These are phyloP conservation scores for Tuctoria greenei DNA, from an alignment of 176 grass and related monocot genomes.

Conservation along the genomic window DNA sequence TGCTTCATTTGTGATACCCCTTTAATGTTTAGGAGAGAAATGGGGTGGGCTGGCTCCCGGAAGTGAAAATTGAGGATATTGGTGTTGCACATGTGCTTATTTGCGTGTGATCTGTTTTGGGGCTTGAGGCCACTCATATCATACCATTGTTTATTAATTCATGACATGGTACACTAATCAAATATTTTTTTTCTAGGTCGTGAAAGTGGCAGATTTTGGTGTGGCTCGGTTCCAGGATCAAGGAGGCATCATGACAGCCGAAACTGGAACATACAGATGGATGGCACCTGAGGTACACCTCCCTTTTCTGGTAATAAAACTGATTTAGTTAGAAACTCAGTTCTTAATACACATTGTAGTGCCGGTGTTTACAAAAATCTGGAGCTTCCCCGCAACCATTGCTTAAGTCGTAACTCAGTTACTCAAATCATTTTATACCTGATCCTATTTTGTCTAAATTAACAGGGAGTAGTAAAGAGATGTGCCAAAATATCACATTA, in stretches of 20 bases:
- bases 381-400: background rate
- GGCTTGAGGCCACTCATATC: background rate
- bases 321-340: background rate
- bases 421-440: background rate
- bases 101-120: constrained; percentile 8
- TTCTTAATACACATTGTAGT: constrained; percentile 16
- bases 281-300: constrained; percentile 95
- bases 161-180: background rate
- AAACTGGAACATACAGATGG: constrained; percentile 99
- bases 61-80: constrained; percentile 16
- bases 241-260: constrained; percentile 92
- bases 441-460: background rate
- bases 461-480: background rate
- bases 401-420: background rate
- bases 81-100: background rate
- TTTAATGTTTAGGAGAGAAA: background rate
- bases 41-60: background rate
- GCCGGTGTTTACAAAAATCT: background rate
- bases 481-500: background rate
- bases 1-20: constrained; percentile 4
- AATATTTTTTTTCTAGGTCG: constrained; percentile 57
- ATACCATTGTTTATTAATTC: constrained; percentile 7
- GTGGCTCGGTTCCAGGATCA: constrained; percentile 93
- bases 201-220: constrained; percentile 99
- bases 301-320: constrained; percentile 21